These are phyloP conservation scores for Aspergillus sp. DNA, from an alignment of 2,329 filamentous ascomycete species.

Conservation along the genomic window DNA sequence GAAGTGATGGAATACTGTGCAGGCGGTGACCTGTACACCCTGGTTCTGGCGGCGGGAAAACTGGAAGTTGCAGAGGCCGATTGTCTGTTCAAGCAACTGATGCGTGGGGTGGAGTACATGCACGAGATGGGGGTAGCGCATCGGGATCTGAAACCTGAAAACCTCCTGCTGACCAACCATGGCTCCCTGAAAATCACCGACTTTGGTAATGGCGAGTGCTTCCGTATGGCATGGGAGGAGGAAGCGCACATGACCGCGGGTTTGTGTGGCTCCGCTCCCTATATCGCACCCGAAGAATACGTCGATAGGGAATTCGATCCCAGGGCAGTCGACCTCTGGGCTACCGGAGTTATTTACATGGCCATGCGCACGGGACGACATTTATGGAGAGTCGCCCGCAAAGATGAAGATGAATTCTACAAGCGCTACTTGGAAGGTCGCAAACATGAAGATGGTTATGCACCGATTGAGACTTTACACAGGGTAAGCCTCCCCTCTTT, in stretches of 20 bases:
- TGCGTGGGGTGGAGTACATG: conserved; percentile 98
- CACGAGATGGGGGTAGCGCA: conserved; percentile 99
- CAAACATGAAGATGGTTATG: conserved; percentile 90
- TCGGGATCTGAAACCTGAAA: conserved; percentile 93
- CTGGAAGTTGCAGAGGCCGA: conserved; percentile 84
- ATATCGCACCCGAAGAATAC: conserved; percentile 96
- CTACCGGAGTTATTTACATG: conserved; percentile 98
- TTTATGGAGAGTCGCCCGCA: conserved; percentile 93
- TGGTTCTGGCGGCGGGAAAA: conserved; percentile 84
- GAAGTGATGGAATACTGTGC: conserved; percentile 99
- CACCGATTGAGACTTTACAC: conserved; percentile 89
- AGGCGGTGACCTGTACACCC: conserved; percentile 88
- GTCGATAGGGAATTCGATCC: conserved; percentile 93
- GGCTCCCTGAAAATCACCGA: conserved; percentile 96
- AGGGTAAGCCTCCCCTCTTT: conserved; percentile 56
- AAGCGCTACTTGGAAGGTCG: conserved; percentile 87
- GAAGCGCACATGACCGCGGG: conserved; percentile 97
- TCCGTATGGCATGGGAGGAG: conserved; percentile 98
- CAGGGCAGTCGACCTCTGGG: conserved; percentile 96
- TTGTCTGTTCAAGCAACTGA: conserved; percentile 98
- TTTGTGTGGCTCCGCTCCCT: conserved; percentile 90
- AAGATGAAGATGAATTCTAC: conserved; percentile 96
- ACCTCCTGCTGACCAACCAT: conserved; percentile 83
- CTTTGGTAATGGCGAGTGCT: conserved; percentile 97
- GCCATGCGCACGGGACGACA: conserved; percentile 96